Evolutionary conservation across 1,284 basidiomycete species (phyloP).

Genomic region (Leccinum proximum): DNA sequence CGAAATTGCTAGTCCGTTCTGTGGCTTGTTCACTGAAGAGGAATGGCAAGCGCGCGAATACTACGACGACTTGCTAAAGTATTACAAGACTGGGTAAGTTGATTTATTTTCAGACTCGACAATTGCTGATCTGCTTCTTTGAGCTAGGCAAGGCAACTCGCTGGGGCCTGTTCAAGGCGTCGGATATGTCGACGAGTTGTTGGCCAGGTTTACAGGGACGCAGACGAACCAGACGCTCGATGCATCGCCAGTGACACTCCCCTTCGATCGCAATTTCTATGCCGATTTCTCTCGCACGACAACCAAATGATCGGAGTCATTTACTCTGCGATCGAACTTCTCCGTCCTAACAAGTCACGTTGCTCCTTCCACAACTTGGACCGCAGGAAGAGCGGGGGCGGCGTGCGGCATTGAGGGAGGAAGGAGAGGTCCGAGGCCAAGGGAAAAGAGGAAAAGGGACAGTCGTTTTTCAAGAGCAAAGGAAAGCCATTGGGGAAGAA

Average conservation of each 20-base stretch:
- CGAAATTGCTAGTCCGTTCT: constrained; percentile 59
- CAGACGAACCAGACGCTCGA: constrained; percentile 83
- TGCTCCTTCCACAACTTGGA: too few species aligned
- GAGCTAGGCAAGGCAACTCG: constrained; percentile 54
- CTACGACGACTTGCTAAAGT: constrained; percentile 72
- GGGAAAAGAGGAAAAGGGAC: constrained; percentile 43
- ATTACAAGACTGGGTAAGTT: constrained; percentile 65
- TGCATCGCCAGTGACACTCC: constrained; percentile 68
- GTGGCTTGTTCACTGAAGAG: constrained; percentile 55
- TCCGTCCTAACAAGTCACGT: too few species aligned
- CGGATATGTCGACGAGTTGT: constrained; percentile 83
- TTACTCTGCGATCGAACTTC: too few species aligned
- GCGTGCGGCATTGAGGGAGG: not conserved
- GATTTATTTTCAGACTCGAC: not conserved
- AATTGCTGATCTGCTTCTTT: constrained; percentile 1
- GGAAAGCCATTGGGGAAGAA: constrained; percentile 17
- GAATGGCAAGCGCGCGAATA: constrained; percentile 72
- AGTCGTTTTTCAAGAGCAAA: constrained; percentile 56
- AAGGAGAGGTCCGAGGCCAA: not conserved
- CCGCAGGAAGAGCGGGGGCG: too few species aligned
- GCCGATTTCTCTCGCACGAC: too few species aligned
- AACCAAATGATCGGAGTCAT: too few species aligned
- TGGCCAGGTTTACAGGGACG: constrained; percentile 78
- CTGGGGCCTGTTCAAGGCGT: constrained; percentile 76
- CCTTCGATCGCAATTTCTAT: constrained; percentile 34